These are phyloP conservation scores for Rhizopogon rudus DNA, from an alignment of 768 basidiomycete species.

Conservation along the genomic window DNA sequence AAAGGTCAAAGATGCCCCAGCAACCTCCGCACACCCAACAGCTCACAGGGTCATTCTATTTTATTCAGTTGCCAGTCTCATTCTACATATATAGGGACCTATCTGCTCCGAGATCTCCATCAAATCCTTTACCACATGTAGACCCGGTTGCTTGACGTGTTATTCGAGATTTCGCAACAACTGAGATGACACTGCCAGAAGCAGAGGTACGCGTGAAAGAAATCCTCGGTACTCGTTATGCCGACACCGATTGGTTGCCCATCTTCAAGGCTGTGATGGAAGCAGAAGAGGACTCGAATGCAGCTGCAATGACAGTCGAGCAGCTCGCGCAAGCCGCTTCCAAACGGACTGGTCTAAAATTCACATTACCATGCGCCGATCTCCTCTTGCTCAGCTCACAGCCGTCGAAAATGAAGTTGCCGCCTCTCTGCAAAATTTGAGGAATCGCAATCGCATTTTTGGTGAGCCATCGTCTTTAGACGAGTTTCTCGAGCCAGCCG, in stretches of 20 bases:
- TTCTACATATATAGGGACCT: too few relatives aligned
- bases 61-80: too few relatives aligned
- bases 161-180: conserved; percentile 9
- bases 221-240: conserved; percentile 6
- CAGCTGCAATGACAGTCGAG: too few relatives aligned
- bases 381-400: background rate
- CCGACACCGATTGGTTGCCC: background rate
- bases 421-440: too few relatives aligned
- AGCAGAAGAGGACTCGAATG: background rate
- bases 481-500: too few relatives aligned
- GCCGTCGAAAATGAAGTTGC: conserved; percentile 6
- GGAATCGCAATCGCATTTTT: too few relatives aligned
- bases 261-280: conserved; percentile 6
- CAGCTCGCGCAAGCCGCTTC: background rate
- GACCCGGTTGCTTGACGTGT: conserved; percentile 1
- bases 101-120: too few relatives aligned
- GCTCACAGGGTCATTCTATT: too few relatives aligned
- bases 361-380: background rate
- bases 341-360: background rate
- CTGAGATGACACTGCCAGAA: conserved; percentile 9
- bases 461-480: too few relatives aligned
- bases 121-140: background rate
- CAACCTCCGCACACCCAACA: too few relatives aligned
- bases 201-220: conserved; percentile 6
- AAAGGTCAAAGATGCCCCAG: too few relatives aligned